Evolutionary conservation across 2,329 filamentous ascomycete genomes (phyloP), one percentile per base, ranked within the genome.

Genomic region (Colletotrichum tropicicola): DNA sequence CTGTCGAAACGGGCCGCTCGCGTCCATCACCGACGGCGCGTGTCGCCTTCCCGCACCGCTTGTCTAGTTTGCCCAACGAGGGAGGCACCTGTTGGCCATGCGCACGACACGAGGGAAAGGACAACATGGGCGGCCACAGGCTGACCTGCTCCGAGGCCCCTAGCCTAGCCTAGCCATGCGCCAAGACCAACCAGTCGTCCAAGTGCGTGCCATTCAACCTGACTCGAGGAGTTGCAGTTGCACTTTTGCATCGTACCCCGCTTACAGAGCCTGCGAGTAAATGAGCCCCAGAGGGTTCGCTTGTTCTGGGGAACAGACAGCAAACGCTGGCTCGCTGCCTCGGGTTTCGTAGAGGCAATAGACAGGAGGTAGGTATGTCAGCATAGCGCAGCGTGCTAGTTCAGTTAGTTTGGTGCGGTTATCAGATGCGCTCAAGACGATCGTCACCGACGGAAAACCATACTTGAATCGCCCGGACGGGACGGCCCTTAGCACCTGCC

Each of bases 1-100:
- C 35, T 39, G 49, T 48, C 25, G 17, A 60, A 39, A 61, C 57
- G 61, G 61, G 56, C 56, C 61, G 61, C 56, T 43, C 48, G 41
- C 43, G 35, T 55, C 56, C 12, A 30, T 45, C 17, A 13, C 25
- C 48, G 37, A 45, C 37, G 32, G 12, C 21, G 15, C 27, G 25
- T 39, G 47, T 48, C n/a, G 41, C 52, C 27, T 32, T 55, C 37
- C 5, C 15, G 12, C 35, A 15, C 3, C 35, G 12, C 35, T 32
- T 12, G 30, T 32, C n/a, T 15, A 15, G 32, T 12, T 25, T 60
- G 43, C 27, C 13, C 17, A 48, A 30, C 39, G 61, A 39, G 56
- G 9, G 32, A 35, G 32, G 32, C 6, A 35, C 32, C 32, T 35
- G 8, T 35, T 35, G 8, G 32, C 32, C 32, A 35, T 35, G 32